Percentiles rank a stretch among this genome's conserved stretches.
Conservation (phyloP, 2,329 filamentous ascomycete species). For the Phialophora verrucosa region DNA sequence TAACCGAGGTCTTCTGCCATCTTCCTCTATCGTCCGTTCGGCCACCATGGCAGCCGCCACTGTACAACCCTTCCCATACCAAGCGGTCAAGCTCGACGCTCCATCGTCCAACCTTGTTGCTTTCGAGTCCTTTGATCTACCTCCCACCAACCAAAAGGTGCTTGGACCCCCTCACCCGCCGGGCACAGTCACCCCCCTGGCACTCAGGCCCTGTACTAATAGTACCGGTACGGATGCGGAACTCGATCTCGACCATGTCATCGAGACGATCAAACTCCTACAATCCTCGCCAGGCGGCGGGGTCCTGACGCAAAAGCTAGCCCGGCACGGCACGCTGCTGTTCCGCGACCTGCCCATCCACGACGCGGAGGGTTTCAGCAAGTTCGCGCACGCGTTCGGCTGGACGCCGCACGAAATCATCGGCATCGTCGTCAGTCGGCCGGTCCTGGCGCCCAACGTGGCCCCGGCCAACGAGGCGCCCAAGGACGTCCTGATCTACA, state of each 20-base stretch:
- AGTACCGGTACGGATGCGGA: conserved; percentile 34
- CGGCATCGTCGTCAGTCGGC: conserved; percentile 57
- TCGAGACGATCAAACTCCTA: conserved; percentile 49
- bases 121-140: conserved; percentile 51
- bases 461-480: conserved; percentile 58
- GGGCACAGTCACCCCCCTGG: conserved; percentile 49
- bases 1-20: neutral
- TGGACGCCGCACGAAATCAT: conserved; percentile 58
- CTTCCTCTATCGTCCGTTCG: neutral
- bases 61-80: conserved; percentile 15
- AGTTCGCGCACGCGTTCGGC: conserved; percentile 58
- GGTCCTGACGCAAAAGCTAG: conserved; percentile 50
- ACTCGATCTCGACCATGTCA: conserved; percentile 44
- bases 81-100: conserved; percentile 37
- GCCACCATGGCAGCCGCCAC: conserved; percentile 26
- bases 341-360: conserved; percentile 56
- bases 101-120: conserved; percentile 33
- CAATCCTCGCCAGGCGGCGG: conserved; percentile 42
- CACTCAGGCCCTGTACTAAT: conserved; percentile 45
- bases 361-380: conserved; percentile 54
- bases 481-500: conserved; percentile 57
- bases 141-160: conserved; percentile 49
- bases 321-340: conserved; percentile 54
- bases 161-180: conserved; percentile 50
- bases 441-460: conserved; percentile 52